Evolutionary conservation across 2,329 filamentous ascomycete genomes (phyloP).

Genomic region (Aspergillus jensenii): DNA sequence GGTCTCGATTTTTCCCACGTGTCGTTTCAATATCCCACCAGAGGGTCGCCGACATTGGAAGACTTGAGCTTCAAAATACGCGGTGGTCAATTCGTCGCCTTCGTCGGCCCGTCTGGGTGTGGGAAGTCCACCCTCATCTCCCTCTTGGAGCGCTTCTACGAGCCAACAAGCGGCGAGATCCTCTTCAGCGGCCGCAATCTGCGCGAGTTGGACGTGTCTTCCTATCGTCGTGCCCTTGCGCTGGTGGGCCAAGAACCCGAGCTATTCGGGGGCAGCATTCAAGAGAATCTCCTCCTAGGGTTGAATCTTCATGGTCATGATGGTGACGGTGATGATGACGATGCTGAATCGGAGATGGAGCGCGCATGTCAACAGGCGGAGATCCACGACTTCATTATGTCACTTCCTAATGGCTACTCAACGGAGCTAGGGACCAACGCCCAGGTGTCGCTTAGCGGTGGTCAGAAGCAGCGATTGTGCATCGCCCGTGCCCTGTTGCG

Average conservation of each 20-base stretch:
- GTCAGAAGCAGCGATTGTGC: slow-evolving; percentile 59
- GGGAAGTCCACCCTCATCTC: slow-evolving; percentile 68
- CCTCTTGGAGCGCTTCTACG: slow-evolving; percentile 56
- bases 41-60: slow-evolving; percentile 56
- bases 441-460: slow-evolving; percentile 52
- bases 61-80: slow-evolving; percentile 56
- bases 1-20: slow-evolving; percentile 12
- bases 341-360: not conserved
- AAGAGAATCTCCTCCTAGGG: slow-evolving; percentile 49
- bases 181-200: slow-evolving; percentile 49
- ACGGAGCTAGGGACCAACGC: slow-evolving; percentile 55
- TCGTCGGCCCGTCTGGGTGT: slow-evolving; percentile 68
- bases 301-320: slow-evolving; percentile 44
- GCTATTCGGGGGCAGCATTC: slow-evolving; percentile 49
- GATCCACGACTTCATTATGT: slow-evolving; percentile 67
- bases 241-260: slow-evolving; percentile 51
- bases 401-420: slow-evolving; percentile 65
- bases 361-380: slow-evolving; percentile 68
- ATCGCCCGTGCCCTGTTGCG: slow-evolving; percentile 60
- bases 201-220: slow-evolving; percentile 21
- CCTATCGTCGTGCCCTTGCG: slow-evolving; percentile 47
- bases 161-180: slow-evolving; percentile 50
- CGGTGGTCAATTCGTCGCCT: slow-evolving; percentile 43
- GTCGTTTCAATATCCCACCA: slow-evolving; percentile 38
- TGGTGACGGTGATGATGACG: slow-evolving; percentile 6